These are phyloP conservation scores for Colletotrichum aenigma DNA, from an alignment of 2,329 filamentous ascomycete genomes.

Conservation along the genomic window DNA sequence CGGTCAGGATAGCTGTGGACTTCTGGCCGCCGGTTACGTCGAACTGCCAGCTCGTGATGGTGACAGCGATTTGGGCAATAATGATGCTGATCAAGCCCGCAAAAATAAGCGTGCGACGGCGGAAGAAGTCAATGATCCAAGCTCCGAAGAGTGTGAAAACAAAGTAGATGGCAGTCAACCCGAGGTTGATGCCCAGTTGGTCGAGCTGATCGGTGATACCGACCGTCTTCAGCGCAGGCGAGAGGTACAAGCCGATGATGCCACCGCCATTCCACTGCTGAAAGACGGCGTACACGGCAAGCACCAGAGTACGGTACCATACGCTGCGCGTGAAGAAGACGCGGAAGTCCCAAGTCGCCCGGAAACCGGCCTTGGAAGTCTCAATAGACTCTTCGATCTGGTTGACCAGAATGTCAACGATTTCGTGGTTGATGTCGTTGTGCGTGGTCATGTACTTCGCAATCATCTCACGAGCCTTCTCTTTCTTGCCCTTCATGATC, in stretches of 20 bases:
- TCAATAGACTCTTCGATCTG: slow-evolving; percentile 51
- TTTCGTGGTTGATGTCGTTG: slow-evolving; percentile 40
- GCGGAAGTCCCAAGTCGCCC: slow-evolving; percentile 47
- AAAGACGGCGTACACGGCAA: slow-evolving; percentile 49
- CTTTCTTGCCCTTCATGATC: slow-evolving; percentile 37
- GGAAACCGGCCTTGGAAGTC: slow-evolving; percentile 37
- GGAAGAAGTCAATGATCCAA: slow-evolving; percentile 45
- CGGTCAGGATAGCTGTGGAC: slow-evolving; percentile 40
- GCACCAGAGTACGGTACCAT: slow-evolving; percentile 45
- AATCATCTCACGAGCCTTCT: slow-evolving; percentile 37
- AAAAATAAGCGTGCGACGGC: slow-evolving; percentile 42
- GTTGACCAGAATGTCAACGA: slow-evolving; percentile 42
- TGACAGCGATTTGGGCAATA: slow-evolving; percentile 46
- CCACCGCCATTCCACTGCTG: slow-evolving; percentile 49
- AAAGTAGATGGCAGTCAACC: slow-evolving; percentile 47
- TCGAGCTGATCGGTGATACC: slow-evolving; percentile 39
- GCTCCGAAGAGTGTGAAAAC: slow-evolving; percentile 48
- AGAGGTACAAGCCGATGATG: slow-evolving; percentile 47
- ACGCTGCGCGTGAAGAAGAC: slow-evolving; percentile 49
- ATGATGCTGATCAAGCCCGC: slow-evolving; percentile 37
- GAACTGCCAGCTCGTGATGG: slow-evolving; percentile 53
- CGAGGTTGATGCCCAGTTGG: slow-evolving; percentile 46
- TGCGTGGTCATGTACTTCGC: slow-evolving; percentile 43
- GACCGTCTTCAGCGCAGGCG: slow-evolving; percentile 43
- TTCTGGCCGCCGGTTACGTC: slow-evolving; percentile 14